Base-by-base conservation (phyloP, 1,284 basidiomycete species). In the Veloboletus limbatus region DNA sequence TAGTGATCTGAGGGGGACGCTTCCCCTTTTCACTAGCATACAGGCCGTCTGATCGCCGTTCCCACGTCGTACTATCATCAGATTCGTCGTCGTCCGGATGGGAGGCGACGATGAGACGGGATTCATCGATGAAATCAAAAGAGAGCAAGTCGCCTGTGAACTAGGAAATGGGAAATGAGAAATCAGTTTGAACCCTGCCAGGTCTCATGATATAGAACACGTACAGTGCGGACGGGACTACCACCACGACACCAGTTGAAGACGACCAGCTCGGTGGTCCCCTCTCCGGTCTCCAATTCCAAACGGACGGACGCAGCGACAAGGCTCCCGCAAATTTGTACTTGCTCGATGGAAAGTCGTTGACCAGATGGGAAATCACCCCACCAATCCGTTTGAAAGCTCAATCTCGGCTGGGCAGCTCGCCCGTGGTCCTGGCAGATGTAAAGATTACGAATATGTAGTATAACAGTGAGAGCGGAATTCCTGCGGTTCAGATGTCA, bases 321-420 rank as follows among this genome's bases (percentile, higher is more conserved):
- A 17, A 55, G 49, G 18, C 35, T 44, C 8, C 60, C 67, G 24
- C 49, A 64, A 6, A 65, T 64, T 39, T 62, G 64, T 24, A 65
- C 48, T 42, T 56, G 64, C 21, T 67, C 48, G 33, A 65, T 51
- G 6, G 58, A 57, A 40, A 69, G 54, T 17, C 65, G 64, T 16
- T 69, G 66, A 24, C 67, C 66, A 0, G 62, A 53, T 43, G 62
- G 59, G 21, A 64, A 51, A 32, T 58, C 35, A 6, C 64, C 64
- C 58, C 67, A 67, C 63, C 67, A 69, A 32, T 65, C 65, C 11
- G 64, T 68, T 32, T 51, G 64, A 32, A 64, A 65, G 22, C 45
- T 56, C 31, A 67, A 45, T 26, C 57, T 52, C 13, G 60, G 51
- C 21, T 67, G 60, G 27, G 48, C 30, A 22, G 62, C 66, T 22